Evolutionary conservation across 2,329 filamentous ascomycete genomes (phyloP), one percentile per base, ranked within the genome.

Genomic region (Colletotrichum ledebouriae): DNA sequence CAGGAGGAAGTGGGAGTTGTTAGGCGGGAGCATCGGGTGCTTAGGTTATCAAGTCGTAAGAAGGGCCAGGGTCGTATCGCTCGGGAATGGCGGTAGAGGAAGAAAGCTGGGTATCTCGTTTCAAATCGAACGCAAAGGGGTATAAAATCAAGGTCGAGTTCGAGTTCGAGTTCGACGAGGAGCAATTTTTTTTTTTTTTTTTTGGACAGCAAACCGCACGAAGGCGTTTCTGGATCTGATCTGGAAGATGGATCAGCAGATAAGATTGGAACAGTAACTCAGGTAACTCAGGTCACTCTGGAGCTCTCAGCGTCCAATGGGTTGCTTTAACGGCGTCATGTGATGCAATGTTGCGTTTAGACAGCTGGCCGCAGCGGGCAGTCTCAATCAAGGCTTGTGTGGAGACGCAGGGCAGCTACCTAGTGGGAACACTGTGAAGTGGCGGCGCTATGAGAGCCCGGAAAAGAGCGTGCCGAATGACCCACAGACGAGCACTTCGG

Each of bases 11-110:
- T 42, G 47, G 61, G 53, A 39, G 55, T 55, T 49, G 33, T 46
- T 56, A 22, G 55, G 25, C 22, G 55, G 55, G 65, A 65, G 47
- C 65, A 68, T 68, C 61, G 65, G 58, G 49, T 61, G 61, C 65
- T 65, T 65, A 34, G 25, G 15, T 55, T 33, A 12, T 50, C 44
- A 33, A 6, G 22, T 29, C 44, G 6, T 33, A 20, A 12, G 39
- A 20, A 59, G 13, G 33, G 11, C 20, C n/a, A n/a, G 37, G n/a
- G 25, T 63, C 17, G 59, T 46, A 37, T 44, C 12, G 53, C 33
- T 52, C 59, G 47, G 39, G 29, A 34, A 29, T 42, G 17, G 50
- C 9, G 50, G 17, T 9, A 9, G 6, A 29, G 47, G 42, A 58
- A 25, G 15, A 22, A 12, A 52, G 52, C 59, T 67, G 29, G 6